Percentiles rank a stretch among this genome's conserved stretches.
These are phyloP conservation scores for Ochetophila trinervis DNA, from an alignment of 306 rosid genomes.

Conservation along the genomic window DNA sequence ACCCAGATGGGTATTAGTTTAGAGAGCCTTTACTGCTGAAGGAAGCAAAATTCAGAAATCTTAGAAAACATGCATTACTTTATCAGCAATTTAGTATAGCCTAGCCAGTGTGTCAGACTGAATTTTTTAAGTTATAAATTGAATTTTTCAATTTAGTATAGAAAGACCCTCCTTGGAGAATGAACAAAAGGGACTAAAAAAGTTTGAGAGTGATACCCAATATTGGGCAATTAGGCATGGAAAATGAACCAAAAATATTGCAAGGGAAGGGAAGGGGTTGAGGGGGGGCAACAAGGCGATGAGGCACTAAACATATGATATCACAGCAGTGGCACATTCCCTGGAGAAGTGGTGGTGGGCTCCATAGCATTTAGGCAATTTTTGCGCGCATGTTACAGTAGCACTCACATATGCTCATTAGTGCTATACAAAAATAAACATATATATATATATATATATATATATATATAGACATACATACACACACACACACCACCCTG, in stretches of 20 bases:
- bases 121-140: not conserved
- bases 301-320: conserved; percentile 3
- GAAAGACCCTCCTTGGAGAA: not conserved
- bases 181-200: not conserved
- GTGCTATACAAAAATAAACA: conserved; percentile 27
- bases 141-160: too few relatives aligned
- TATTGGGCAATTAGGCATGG: not conserved
- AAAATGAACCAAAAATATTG: too few relatives aligned
- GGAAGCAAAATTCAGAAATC: too few relatives aligned
- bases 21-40: not conserved
- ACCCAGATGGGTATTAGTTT: too few relatives aligned
- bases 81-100: too few relatives aligned
- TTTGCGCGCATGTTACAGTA: conserved; percentile 73
- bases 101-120: not conserved
- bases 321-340: conserved; percentile 5
- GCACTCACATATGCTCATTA: conserved; percentile 52
- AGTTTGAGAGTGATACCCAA: conserved; percentile 13
- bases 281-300: too few relatives aligned
- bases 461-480: not conserved
- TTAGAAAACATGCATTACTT: too few relatives aligned
- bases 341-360: conserved; percentile 36
- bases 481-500: not conserved
- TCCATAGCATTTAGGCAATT: conserved; percentile 31
- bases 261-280: too few relatives aligned
- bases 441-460: not conserved